Base-by-base conservation (phyloP, 1,284 basidiomycete species). In the Malassezia vespertilionis region DNA sequence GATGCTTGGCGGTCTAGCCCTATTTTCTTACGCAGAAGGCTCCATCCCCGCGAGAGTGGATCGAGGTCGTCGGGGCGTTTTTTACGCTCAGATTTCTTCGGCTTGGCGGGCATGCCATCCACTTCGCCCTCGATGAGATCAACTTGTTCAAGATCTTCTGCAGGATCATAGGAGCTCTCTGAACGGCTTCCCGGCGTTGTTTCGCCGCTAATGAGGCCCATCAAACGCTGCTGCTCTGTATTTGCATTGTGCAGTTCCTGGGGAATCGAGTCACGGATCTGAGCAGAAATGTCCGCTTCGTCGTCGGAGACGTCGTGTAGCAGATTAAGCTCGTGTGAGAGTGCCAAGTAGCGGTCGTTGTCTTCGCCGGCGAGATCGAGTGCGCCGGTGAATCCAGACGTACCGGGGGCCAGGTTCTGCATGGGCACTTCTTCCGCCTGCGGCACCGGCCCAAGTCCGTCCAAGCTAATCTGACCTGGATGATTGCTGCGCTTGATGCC, bases 91-190 rank as follows among this genome's bases (percentile, higher is more conserved):
- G 41, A 44, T 5, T 35, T 38, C 7, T 37, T 38, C 22, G 31
- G 54, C n/a, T 27, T 27, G 6, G 47, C 22, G 0, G 67, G 67
- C 65, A 70, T 65, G 17, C 67, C 67, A 28, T 70, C 67, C 5
- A 56, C 59, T 46, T 70, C 67, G 23, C 67, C 67, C 9, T 61
- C 54, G n/a, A 67, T 46, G 23, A 70, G 36, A 24, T 69, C 65
- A 27, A 69, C 51, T 40, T 69, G 56, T n/a, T 57, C 63, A 18
- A 70, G 54, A 20, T 64, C 59, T 28, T 60, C 59, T 15, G 55
- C 56, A 1, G 67, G 64, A 15, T 70, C 65, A 41, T 62, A 69
- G 45, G 58, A 61, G 33, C 56, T 56, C n/a, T 66, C 64, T 10
- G 53, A 46, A 1, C 43, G 44, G 12, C 36, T 33, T 11, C 46